Conservation (phyloP, 1,284 basidiomycete species). For the Apiotrichum siamense region DNA sequence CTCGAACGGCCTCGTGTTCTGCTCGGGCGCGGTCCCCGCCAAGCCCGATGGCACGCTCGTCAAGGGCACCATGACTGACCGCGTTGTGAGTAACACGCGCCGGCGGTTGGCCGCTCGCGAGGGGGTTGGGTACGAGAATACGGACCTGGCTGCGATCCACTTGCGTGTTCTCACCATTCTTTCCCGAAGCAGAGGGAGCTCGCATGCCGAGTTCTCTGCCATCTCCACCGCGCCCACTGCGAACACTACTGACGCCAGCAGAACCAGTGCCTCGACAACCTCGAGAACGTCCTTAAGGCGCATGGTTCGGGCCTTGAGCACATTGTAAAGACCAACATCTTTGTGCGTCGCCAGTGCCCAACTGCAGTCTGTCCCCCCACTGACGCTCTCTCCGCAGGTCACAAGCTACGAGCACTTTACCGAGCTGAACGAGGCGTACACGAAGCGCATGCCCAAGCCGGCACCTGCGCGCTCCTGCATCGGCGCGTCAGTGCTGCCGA, state of each 20-base stretch:
- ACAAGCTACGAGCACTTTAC: conserved; percentile 30
- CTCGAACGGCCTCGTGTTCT: conserved; percentile 55
- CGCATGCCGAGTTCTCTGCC: too few relatives aligned
- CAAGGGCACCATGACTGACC: conserved; percentile 54
- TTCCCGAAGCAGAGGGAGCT: too few relatives aligned
- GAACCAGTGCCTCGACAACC: conserved; percentile 57
- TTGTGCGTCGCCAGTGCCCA: conserved; percentile 46
- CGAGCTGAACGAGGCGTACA: conserved; percentile 28
- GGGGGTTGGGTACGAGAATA: neutral
- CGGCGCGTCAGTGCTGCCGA: conserved; percentile 55
- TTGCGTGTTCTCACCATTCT: too few relatives aligned
- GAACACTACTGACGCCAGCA: conserved; percentile 27
- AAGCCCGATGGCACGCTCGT: conserved; percentile 53
- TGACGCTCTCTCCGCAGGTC: conserved; percentile 16
- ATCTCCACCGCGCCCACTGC: neutral
- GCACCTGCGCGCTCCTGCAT: conserved; percentile 62
- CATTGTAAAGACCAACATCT: conserved; percentile 60
- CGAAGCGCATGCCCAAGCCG: conserved; percentile 28
- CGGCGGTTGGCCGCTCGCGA: neutral
- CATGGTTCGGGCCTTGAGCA: conserved; percentile 57
- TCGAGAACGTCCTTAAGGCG: conserved; percentile 56
- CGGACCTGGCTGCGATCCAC: too few relatives aligned
- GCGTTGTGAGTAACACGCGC: conserved; percentile 52
- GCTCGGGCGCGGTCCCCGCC: conserved; percentile 58
- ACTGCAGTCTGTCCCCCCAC: neutral